Base-by-base conservation (phyloP, 2,329 filamentous ascomycete genomes). In the Fusarium sp. region DNA sequence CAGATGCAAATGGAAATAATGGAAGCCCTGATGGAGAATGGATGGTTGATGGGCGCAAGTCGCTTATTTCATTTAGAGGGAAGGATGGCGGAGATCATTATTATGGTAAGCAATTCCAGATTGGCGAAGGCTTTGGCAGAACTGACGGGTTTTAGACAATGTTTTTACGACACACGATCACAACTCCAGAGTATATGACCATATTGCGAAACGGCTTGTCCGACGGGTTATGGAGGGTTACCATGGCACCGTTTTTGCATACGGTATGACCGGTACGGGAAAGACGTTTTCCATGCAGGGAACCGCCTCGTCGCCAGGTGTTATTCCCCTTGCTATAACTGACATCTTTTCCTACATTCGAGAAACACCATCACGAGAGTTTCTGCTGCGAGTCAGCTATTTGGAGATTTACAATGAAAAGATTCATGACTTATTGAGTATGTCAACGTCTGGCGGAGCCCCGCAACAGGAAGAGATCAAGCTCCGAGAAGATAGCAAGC, bases 271-370 rank as follows among this genome's bases (percentile, higher is more conserved):
- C 6, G 96, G 96, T 66, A 98, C 96, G 1, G 96, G 96, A 72
- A 99, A 99, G 83, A 99, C 96, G 1, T 99, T 98, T 79, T 98
- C 95, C 38, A 99, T 99, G 96, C 96, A 99, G 83, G 96, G 96
- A 73, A 99, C 96, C 12, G 94, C 94, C 45, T 93, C 92, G 4
- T 97, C 94, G 38, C 96, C 96, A 2, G 96, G 96, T 82, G 96
- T 99, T 30, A 99, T 99, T 57, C 96, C 96, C 8, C 85, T 98
- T 38, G 96, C 96, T 38, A 98, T 99, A 73, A 98, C 96, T 67
- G 96, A 99, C 77, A 99, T 99, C 53, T 99, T 99, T 80, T 98
- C 96, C 0, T 99, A 97, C 79, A 99, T 99, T 72, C 91, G 96
- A 60, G 96, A 99, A 81, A 98, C 96, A 1, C 96, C 96, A 0